Percentiles rank a stretch among this genome's conserved stretches.
phyloP scores from a whole-genome alignment of 2,329 filamentous ascomycete species.

The Talaromyces sp. region DNA sequence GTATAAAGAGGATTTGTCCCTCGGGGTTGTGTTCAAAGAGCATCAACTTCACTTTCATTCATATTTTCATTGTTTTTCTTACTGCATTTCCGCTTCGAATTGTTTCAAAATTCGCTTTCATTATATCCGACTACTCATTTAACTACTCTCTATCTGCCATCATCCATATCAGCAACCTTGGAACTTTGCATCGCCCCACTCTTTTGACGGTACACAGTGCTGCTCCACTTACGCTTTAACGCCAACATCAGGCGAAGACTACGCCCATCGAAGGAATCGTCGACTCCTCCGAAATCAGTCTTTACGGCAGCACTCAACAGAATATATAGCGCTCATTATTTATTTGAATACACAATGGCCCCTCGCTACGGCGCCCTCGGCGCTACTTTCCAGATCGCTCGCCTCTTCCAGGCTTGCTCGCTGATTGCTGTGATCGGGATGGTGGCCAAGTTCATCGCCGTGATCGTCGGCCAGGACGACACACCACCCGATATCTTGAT shows the following conservation, averaged over 20 bases:
- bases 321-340: background rate
- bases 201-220: background rate
- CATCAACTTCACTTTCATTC: slow-evolving; percentile 8
- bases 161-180: background rate
- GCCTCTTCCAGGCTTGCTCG: slow-evolving; percentile 69
- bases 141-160: no score
- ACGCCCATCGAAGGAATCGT: background rate
- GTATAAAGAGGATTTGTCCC: background rate
- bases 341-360: slow-evolving; percentile 24
- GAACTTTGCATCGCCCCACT: background rate
- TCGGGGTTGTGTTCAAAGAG: background rate
- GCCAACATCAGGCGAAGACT: no score
- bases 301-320: no score
- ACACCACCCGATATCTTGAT: slow-evolving; percentile 73
- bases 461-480: slow-evolving; percentile 69
- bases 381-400: slow-evolving; percentile 74
- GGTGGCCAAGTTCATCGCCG: slow-evolving; percentile 77
- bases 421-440: slow-evolving; percentile 80
- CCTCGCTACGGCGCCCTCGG: slow-evolving; percentile 69
- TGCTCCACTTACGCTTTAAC: no score
- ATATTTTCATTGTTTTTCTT: slow-evolving; percentile 3
- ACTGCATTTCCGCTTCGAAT: background rate
- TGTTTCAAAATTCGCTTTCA: background rate
- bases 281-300: no score
- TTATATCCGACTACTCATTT: background rate